phyloP scores from a whole-genome alignment of 495 filamentous ascomycete genomes.

The Copromyces sp. region DNA sequence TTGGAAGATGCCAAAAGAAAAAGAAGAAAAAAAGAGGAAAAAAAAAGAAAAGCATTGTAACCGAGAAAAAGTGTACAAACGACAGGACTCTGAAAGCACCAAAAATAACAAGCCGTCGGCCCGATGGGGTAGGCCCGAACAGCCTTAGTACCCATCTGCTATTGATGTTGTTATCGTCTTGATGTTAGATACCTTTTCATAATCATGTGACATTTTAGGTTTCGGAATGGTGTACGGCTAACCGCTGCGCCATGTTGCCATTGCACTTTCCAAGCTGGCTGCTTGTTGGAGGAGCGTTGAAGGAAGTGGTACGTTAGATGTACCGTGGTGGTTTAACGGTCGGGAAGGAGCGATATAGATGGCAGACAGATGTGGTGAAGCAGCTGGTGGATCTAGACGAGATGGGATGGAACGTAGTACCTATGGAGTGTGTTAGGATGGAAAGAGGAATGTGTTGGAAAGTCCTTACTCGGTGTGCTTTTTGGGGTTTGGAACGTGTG shows the following conservation, averaged over 20 bases:
- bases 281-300: background rate
- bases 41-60: background rate
- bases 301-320: background rate
- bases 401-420: background rate
- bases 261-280: background rate
- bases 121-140: background rate
- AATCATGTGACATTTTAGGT: background rate
- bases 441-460: no score
- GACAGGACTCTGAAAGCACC: background rate
- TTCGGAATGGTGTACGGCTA: background rate
- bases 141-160: background rate
- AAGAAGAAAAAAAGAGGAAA: background rate
- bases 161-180: background rate
- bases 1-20: background rate
- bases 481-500: no score
- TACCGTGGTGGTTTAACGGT: background rate
- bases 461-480: no score
- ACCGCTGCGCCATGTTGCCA: background rate
- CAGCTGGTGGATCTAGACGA: background rate
- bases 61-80: background rate
- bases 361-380: background rate
- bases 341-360: background rate
- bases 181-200: background rate
- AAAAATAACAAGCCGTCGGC: background rate
- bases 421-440: background rate